These are phyloP conservation scores for Rhododendron henanense DNA, from an alignment of 148 eudicot genomes.

Conservation along the genomic window DNA sequence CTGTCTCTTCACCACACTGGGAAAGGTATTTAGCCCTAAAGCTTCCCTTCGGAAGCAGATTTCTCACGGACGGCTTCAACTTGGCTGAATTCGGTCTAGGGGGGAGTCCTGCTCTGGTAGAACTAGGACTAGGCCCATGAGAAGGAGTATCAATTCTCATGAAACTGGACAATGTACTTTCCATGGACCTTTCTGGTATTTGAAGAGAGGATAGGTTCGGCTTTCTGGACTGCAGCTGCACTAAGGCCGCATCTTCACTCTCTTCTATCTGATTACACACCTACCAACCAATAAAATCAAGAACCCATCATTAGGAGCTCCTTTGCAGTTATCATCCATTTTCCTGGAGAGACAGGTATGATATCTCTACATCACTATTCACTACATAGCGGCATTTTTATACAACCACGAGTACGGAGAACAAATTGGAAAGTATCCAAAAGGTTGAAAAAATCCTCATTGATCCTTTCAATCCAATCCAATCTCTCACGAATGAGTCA, in stretches of 20 bases:
- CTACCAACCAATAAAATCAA: conserved; percentile 1
- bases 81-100: conserved; percentile 42
- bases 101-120: conserved; percentile 36
- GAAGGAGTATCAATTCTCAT: conserved; percentile 24
- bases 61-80: conserved; percentile 30
- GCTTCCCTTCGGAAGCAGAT: conserved; percentile 37
- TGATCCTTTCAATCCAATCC: neutral
- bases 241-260: conserved; percentile 29
- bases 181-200: conserved; percentile 38
- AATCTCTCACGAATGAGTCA: neutral
- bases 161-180: conserved; percentile 28
- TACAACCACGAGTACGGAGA: neutral
- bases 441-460: neutral
- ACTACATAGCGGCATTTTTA: neutral
- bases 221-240: conserved; percentile 33
- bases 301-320: neutral
- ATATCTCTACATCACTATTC: neutral
- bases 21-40: conserved; percentile 23
- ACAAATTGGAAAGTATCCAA: neutral
- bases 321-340: neutral
- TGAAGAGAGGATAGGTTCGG: conserved; percentile 38
- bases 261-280: conserved; percentile 19
- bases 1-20: conserved; percentile 35
- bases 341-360: neutral
- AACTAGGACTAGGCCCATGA: conserved; percentile 29